A percentile compares a stretch with the other conserved stretches of the same genome.
Conservation (phyloP, 1,139 yeast species). For the Candida labiduridarum region DNA sequence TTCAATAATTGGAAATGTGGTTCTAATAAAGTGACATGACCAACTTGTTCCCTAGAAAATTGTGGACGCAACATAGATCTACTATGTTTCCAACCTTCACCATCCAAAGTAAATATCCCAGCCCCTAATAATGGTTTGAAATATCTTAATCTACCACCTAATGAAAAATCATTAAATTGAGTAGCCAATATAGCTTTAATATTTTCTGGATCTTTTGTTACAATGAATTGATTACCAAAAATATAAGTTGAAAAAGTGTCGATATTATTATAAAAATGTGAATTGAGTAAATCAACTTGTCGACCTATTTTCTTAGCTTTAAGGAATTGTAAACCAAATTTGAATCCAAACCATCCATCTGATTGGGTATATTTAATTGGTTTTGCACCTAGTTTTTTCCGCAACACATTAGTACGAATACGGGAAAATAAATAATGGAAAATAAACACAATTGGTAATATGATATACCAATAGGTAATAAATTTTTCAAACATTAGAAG, state of each 20-base stretch:
- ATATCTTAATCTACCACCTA: constrained; percentile 44
- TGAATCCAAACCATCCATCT: constrained; percentile 20
- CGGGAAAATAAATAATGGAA: background rate
- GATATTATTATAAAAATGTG: background rate
- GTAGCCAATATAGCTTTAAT: constrained; percentile 39
- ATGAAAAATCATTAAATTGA: constrained; percentile 49
- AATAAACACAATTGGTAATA: background rate
- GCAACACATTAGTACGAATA: constrained; percentile 6
- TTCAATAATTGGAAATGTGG: constrained; percentile 42
- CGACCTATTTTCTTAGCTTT: constrained; percentile 16
- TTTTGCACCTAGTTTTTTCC: constrained; percentile 20
- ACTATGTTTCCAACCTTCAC: constrained; percentile 57
- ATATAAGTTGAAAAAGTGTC: constrained; percentile 9
- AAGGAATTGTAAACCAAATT: constrained; percentile 16
- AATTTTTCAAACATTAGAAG: background rate
- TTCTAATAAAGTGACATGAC: constrained; percentile 48
- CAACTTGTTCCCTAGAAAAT: constrained; percentile 53
- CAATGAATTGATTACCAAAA: constrained; percentile 20
- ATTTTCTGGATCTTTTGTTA: constrained; percentile 31
- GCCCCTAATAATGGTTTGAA: constrained; percentile 50
- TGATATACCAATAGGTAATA: background rate
- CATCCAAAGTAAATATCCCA: constrained; percentile 58
- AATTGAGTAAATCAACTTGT: constrained; percentile 10
- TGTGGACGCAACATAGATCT: constrained; percentile 58
- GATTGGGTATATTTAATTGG: constrained; percentile 16